Evolutionary conservation across 768 basidiomycete species (phyloP).

Genomic region (Lactarius deliciosus): DNA sequence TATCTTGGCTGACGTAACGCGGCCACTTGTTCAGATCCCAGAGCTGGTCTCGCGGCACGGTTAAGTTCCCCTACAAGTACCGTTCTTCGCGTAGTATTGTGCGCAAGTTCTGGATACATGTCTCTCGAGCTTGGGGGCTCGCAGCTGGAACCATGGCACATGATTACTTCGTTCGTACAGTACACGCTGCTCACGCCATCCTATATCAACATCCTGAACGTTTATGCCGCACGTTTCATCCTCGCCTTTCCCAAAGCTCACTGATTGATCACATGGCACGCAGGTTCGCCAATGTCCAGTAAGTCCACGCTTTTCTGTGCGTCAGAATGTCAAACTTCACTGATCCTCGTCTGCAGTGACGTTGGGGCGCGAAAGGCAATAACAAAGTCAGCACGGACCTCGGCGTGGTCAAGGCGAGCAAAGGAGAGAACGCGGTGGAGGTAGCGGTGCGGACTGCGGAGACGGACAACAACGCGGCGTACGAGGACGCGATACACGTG

Average conservation of each 20-base stretch:
- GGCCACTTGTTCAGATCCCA: slow-evolving; percentile 54
- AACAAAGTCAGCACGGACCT: slow-evolving; percentile 84
- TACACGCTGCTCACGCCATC: slow-evolving; percentile 61
- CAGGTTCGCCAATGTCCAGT: slow-evolving; percentile 84
- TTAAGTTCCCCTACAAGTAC: slow-evolving; percentile 96
- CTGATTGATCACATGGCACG: background rate
- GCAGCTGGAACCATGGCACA: slow-evolving; percentile 96
- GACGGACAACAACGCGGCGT: slow-evolving; percentile 61
- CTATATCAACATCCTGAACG: slow-evolving; percentile 70
- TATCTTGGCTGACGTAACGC: background rate
- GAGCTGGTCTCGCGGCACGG: slow-evolving; percentile 89
- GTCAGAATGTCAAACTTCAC: background rate
- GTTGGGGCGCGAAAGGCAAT: slow-evolving; percentile 97
- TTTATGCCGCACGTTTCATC: slow-evolving; percentile 64
- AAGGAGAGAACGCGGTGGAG: slow-evolving; percentile 81
- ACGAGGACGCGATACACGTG: too few species aligned
- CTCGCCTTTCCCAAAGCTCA: slow-evolving; percentile 2
- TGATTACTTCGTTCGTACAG: slow-evolving; percentile 95
- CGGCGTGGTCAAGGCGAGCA: slow-evolving; percentile 68
- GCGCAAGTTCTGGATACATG: slow-evolving; percentile 91
- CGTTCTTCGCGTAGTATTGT: slow-evolving; percentile 79
- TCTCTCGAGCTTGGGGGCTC: slow-evolving; percentile 34
- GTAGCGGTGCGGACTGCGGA: slow-evolving; percentile 83
- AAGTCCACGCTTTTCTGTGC: slow-evolving; percentile 20
- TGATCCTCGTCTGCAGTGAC: slow-evolving; percentile 45